Evolutionary conservation across 2,329 filamentous ascomycete genomes (phyloP).

Genomic region (Colletotrichum simmondsii): DNA sequence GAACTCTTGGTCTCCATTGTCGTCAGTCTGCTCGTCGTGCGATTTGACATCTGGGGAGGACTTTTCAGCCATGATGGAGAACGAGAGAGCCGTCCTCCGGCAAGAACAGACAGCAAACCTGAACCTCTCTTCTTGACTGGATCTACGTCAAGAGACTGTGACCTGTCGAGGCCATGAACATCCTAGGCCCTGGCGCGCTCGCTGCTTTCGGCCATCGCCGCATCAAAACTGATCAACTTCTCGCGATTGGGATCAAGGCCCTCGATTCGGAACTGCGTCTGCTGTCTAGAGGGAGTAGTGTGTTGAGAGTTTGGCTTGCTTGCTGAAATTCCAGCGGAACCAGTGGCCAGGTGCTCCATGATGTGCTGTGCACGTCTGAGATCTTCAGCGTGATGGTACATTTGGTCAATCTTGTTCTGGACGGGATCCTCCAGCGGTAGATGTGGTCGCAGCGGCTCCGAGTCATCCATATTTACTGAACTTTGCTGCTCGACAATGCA

Average conservation of each 20-base stretch:
- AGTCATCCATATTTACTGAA: slow-evolving; percentile 17
- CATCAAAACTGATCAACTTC: slow-evolving; percentile 9
- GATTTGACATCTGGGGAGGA: not conserved
- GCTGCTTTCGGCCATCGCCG: not conserved
- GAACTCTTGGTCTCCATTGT: slow-evolving; percentile 7
- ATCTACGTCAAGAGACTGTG: slow-evolving; percentile 19
- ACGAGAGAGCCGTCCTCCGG: not conserved
- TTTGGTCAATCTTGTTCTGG: slow-evolving; percentile 42
- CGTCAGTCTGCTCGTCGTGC: not conserved
- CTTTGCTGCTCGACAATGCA: slow-evolving; percentile 39
- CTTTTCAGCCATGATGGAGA: slow-evolving; percentile 14
- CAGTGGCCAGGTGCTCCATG: slow-evolving; percentile 45
- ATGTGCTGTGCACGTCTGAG: slow-evolving; percentile 48
- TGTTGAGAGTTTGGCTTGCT: not conserved
- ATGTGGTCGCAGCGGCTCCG: not conserved
- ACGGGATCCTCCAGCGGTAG: slow-evolving; percentile 20
- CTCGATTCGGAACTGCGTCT: not conserved
- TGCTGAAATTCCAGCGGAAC: slow-evolving; percentile 16
- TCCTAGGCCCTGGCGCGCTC: not conserved
- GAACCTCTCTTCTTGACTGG: slow-evolving; percentile 20
- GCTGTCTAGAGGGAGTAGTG: not conserved
- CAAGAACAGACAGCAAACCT: not conserved
- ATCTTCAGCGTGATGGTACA: slow-evolving; percentile 47
- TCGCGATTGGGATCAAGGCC: not conserved
- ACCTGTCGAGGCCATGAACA: slow-evolving; percentile 5